Base-by-base conservation (phyloP, 2,329 filamentous ascomycete species). In the Monosporascus sp. region DNA sequence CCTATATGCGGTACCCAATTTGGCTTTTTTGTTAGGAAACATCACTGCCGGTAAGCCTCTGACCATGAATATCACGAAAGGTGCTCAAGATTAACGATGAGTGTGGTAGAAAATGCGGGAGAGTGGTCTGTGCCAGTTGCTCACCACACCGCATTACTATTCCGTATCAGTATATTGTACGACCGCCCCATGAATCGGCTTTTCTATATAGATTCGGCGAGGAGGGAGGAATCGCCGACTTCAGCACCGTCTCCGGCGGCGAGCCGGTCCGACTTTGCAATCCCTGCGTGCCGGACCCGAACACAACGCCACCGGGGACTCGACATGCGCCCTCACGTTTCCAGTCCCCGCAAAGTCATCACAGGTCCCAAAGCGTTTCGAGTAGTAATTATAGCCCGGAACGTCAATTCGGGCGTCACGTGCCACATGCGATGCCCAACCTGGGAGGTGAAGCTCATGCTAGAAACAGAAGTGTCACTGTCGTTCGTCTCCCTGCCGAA, bases 71-170 rank as follows among this genome's bases (percentile, higher is more conserved):
- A 16, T 17, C 7, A 43, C 20, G 9, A 37, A 20, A 14, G 24
- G 3, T 38, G 17, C 17, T 17, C 26, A 20, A 38, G 45, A 22
- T 50, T 59, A 54, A 61, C 36, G 46, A 24, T 48, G 43, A 26
- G 4, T 7, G 8, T 26, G 37, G 46, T 48, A 88, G 86, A 61
- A 97, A 96, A 81, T 97, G 93, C 68, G 93, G 93, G 46, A 80
- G 91, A 56, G 92, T 97, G 8, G 93, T 97, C 24, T 97, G 93
- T 71, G 85, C 86, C 54, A 79, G 84, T 20, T 97, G 93, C 73
- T 97, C 93, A 3, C 93, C 93, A 3, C 93, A 97, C 70, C 84
- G 91, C 56, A 97, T 97, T 66, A 96, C 90, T 3, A 97, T 97
- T 58, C 93, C 93, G 1, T 83, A 92, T 59, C 90, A 94, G 66